Evolutionary conservation across 2,329 filamentous ascomycete species (phyloP).

Genomic region (Scopulariopsis brevicaulis): DNA sequence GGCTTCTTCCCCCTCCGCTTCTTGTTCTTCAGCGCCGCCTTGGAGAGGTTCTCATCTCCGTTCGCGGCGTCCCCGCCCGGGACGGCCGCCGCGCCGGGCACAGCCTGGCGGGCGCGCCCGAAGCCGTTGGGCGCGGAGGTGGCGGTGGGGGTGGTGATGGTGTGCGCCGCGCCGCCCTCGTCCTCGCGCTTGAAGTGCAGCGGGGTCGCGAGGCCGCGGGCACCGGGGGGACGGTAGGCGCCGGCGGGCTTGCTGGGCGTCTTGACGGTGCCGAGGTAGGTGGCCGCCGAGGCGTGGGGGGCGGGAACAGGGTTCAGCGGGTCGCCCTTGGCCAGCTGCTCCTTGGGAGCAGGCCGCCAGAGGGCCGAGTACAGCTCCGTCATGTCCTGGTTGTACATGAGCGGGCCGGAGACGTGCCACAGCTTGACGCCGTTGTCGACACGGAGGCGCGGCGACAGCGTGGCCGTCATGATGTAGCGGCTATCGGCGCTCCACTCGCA

Average conservation of each 20-base stretch:
- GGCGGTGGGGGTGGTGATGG: conserved; percentile 38
- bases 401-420: conserved; percentile 78
- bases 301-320: conserved; percentile 63
- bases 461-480: conserved; percentile 92
- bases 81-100: conserved; percentile 70
- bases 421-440: conserved; percentile 95
- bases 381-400: conserved; percentile 97
- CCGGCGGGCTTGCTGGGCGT: conserved; percentile 95
- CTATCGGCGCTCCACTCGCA: conserved; percentile 98
- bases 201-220: conserved; percentile 77
- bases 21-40: conserved; percentile 89
- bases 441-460: conserved; percentile 84
- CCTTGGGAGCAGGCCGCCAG: conserved; percentile 68
- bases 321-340: conserved; percentile 50
- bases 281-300: conserved; percentile 72
- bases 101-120: conserved; percentile 59
- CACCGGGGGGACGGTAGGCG: conserved; percentile 89
- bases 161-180: conserved; percentile 82
- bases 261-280: conserved; percentile 78
- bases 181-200: conserved; percentile 96
- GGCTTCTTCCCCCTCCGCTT: conserved; percentile 93
- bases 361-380: conserved; percentile 82
- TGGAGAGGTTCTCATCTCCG: conserved; percentile 67
- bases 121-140: conserved; percentile 78
- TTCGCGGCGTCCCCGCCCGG: conserved; percentile 50